Evolutionary conservation across 192 early-diverging fungal genomes (phyloP), one percentile per base, ranked within the genome.

Genomic region (Entomortierella lignicola): DNA sequence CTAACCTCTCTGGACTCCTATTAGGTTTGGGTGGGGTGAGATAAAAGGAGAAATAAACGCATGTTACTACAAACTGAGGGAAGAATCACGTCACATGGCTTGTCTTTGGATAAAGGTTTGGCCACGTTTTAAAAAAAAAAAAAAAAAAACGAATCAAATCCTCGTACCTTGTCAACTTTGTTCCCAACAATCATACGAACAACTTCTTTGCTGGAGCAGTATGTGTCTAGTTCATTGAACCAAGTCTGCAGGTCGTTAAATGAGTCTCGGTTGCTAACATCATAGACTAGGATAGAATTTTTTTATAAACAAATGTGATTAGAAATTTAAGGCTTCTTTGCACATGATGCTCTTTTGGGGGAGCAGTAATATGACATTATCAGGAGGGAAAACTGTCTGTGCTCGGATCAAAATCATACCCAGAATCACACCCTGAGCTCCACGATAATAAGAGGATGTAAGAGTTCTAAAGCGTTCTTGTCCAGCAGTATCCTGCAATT

Each of bases 161-260:
- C 25, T 27, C 43, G 17, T 85, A 94, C 96, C 88, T 95, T 96
- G 85, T 99, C 98, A 50, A 94, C 91, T 80, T 99, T 99, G 83
- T 99, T 99, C 56, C 97, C 98, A 21, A 99, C 94, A 80, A 99
- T 92, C 89, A 98, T 98, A 84, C 95, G 98, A 32, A 99, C 92
- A 39, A 99, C 92, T 29, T 97, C 93, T 55, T 87, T 86, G 61
- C 77, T 91, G 12, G 94, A 90, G 47, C 94, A 93, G 72, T 98
- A 99, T 32, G 94, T 97, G 63, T 93, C 94, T 31, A 99, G 88
- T 82, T 99, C 98, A 27, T 88, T 94, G 63, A 99, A 92, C 98
- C 98, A 99, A n/a, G 85, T 89, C 60, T 94, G 86, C 44, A 99
- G 87, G 64, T 96, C 91, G 51, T 94, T 95, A 73, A 99, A 99